phyloP scores from a whole-genome alignment of 1,284 basidiomycete species.

The Rhodotorula sp. region DNA sequence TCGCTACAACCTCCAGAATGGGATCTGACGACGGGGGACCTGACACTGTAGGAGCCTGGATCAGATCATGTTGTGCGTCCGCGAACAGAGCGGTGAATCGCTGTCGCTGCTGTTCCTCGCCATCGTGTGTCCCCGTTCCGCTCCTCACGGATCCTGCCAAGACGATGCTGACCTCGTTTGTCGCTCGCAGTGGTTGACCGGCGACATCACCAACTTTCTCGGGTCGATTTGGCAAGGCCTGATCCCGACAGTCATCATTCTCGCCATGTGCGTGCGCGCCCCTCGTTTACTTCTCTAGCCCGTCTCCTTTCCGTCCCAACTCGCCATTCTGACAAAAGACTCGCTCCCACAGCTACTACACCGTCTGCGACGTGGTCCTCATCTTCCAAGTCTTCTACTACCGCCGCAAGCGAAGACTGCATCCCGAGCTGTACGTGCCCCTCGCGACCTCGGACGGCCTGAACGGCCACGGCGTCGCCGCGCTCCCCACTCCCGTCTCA shows the following conservation, averaged over 20 bases:
- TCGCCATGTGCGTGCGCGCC: conserved; percentile 29
- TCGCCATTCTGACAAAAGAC: neutral
- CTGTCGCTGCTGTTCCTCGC: conserved; percentile 42
- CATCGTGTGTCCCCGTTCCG: conserved; percentile 34
- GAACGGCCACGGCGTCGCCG: neutral
- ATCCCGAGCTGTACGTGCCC: conserved; percentile 38
- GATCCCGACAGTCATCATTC: conserved; percentile 41
- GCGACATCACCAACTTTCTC: conserved; percentile 42
- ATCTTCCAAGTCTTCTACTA: conserved; percentile 43
- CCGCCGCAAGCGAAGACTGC: conserved; percentile 36
- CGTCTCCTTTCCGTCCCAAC: neutral
- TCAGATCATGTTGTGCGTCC: conserved; percentile 41
- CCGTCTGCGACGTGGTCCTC: conserved; percentile 42
- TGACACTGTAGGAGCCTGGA: conserved; percentile 34
- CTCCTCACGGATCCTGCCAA: neutral
- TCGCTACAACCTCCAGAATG: neutral
- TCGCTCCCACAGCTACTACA: conserved; percentile 6
- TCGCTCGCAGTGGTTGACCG: conserved; percentile 40
- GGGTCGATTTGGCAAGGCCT: conserved; percentile 42
- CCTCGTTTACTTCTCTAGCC: neutral
- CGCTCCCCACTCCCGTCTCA: neutral
- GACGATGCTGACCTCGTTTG: neutral
- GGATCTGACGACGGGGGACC: conserved; percentile 1
- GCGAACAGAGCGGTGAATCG: conserved; percentile 41
- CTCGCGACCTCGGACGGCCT: conserved; percentile 6